phyloP scores from a whole-genome alignment of 108 stramenopile species.

The Stephanodiscus triporus region DNA sequence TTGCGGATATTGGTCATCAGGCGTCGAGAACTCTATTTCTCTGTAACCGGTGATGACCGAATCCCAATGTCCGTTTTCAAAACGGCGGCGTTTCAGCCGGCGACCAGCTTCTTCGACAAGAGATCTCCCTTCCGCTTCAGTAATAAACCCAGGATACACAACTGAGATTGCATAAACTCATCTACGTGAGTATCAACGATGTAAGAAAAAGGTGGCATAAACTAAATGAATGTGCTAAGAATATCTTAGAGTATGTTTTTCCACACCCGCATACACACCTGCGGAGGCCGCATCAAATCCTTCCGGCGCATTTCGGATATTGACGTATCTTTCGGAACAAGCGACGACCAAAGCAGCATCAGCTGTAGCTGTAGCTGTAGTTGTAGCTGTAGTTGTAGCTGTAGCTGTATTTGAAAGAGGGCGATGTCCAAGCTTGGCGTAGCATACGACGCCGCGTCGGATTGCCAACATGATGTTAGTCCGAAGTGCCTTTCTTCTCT shows the following conservation, averaged over 20 bases:
- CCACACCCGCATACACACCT: constrained; percentile 4
- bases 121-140: constrained; percentile 47
- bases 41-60: constrained; percentile 83
- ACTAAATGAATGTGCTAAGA: too few relatives aligned
- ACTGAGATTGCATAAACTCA: background rate
- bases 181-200: constrained; percentile 22
- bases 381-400: background rate
- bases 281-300: constrained; percentile 24
- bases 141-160: constrained; percentile 56
- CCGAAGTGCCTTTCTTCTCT: too few relatives aligned
- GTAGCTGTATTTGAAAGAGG: background rate
- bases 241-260: too few relatives aligned
- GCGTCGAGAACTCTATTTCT: constrained; percentile 71
- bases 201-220: constrained; percentile 18
- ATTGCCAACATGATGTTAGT: background rate
- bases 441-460: background rate
- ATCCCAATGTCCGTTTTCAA: constrained; percentile 90
- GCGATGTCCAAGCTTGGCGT: background rate
- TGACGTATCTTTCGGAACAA: constrained; percentile 43
- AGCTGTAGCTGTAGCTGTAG: background rate
- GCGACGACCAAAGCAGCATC: background rate
- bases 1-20: constrained; percentile 21
- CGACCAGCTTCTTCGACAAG: constrained; percentile 45
- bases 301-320: constrained; percentile 36
- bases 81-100: constrained; percentile 54